These are phyloP conservation scores for Quercus phellos DNA, from an alignment of 331 rosid genomes.

Conservation along the genomic window DNA sequence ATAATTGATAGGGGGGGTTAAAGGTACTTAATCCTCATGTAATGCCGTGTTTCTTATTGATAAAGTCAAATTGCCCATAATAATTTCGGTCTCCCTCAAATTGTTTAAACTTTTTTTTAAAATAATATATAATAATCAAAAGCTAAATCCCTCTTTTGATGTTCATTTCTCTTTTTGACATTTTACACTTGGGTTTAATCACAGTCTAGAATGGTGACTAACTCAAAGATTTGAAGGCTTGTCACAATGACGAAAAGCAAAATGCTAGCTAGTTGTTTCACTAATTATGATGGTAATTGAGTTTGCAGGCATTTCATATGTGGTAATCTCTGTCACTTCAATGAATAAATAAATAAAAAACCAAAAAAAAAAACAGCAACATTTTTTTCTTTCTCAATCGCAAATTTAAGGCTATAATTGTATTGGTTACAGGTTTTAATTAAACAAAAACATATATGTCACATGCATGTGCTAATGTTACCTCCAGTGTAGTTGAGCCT, in stretches of 20 bases:
- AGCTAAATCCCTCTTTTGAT: not conserved
- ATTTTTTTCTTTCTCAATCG: not conserved
- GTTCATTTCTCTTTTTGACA: slow-evolving; percentile 18
- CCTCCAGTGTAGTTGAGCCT: slow-evolving; percentile 12
- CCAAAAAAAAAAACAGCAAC: too few relatives aligned
- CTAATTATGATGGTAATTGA: slow-evolving; percentile 18
- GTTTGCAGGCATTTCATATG: not conserved
- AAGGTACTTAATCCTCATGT: slow-evolving; percentile 1
- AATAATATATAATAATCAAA: slow-evolving; percentile 4
- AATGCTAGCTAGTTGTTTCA: not conserved
- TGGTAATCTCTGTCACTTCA: not conserved
- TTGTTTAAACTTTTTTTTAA: not conserved
- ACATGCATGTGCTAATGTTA: slow-evolving; percentile 26
- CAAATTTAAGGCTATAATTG: slow-evolving; percentile 10
- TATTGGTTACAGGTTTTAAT: not conserved
- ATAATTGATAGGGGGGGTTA: not conserved
- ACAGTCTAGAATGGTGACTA: not conserved
- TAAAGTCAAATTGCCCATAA: slow-evolving; percentile 15
- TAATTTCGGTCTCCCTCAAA: not conserved
- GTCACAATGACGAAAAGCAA: slow-evolving; percentile 13
- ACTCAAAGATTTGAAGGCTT: slow-evolving; percentile 11
- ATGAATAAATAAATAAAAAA: too few relatives aligned
- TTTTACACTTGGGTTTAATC: slow-evolving; percentile 16
- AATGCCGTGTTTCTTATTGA: slow-evolving; percentile 18
- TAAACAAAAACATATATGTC: not conserved